phyloP scores from a whole-genome alignment of 176 grass and related monocot species.

The Coix lacrymajobi region DNA sequence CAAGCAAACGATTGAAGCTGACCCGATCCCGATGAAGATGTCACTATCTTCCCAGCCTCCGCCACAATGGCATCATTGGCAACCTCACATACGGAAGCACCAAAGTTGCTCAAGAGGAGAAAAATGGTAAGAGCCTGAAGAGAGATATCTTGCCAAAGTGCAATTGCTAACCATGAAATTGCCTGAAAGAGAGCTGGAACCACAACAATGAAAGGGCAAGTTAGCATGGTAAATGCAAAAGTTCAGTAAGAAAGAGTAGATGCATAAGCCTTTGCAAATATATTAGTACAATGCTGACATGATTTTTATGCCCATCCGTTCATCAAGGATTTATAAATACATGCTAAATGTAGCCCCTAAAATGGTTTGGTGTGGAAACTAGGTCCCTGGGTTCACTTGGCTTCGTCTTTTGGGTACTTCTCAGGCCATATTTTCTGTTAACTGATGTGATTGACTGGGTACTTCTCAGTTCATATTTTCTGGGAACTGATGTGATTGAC shows the following conservation, averaged over 20 bases:
- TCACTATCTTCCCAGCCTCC: conserved; percentile 59
- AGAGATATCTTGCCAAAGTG: conserved; percentile 60
- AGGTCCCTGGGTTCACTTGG: neutral
- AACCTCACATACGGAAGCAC: conserved; percentile 92
- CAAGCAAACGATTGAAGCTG: conserved; percentile 93
- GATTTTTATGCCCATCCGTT: neutral
- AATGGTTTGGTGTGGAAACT: neutral
- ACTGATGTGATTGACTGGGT: neutral
- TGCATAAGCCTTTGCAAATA: neutral
- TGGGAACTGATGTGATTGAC: neutral
- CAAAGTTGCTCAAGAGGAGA: conserved; percentile 95
- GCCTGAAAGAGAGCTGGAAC: conserved; percentile 90
- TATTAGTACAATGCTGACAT: neutral
- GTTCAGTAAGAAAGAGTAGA: conserved; percentile 4
- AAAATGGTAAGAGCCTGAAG: conserved; percentile 60
- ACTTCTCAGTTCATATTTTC: neutral
- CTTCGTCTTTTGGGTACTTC: neutral
- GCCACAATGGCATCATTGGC: conserved; percentile 97
- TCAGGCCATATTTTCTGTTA: neutral
- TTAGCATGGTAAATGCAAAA: conserved; percentile 2
- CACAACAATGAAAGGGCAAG: conserved; percentile 24
- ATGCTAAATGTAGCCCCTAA: neutral
- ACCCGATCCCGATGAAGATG: conserved; percentile 46
- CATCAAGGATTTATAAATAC: neutral
- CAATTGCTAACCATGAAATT: conserved; percentile 86